Base-by-base conservation (phyloP, 768 basidiomycete genomes). In the Infundibulicybe gibba region DNA sequence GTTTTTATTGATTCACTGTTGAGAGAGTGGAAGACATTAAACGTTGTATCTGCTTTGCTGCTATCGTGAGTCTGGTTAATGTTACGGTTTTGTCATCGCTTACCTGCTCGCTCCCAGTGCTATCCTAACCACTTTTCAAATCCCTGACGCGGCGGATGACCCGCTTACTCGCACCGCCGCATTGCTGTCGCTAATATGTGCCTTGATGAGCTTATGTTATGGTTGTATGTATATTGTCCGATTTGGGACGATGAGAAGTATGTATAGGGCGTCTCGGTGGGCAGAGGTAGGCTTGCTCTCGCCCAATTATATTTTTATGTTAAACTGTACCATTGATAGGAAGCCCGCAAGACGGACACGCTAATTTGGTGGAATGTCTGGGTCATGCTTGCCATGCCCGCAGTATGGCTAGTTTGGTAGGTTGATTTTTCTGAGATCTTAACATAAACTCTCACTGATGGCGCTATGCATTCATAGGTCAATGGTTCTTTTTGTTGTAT, bases 381-480 rank as follows among this genome's bases (percentile, higher is more conserved):
- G 81, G 75, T 85, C 1, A 49, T 85, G 11, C 67, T 85, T 17
- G 77, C 82, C 0, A 71, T 81, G 66, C 83, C 83, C 0, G 75
- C 72, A 0, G 53, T 80, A 12, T 85, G 80, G 79, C 70, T 85
- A 30, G 69, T 77, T 2, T 85, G 81, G 81, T 79, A 45, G 19
- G 55, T 41, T 2, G 17, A 14, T 33, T 45, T n/a, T 35, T 13
- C 30, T 21, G n/a, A 25, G 49, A 64, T 71, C 3, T 83, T 71
- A 2, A 57, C 58, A 2, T 30, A 56, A 2, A 65, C 75, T 40
- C 52, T 59, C 1, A 0, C 46, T n/a, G 21, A 19, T 19, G n/a
- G n/a, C n/a, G n/a, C n/a, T n/a, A n/a, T n/a, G n/a, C 12, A 42
- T 31, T 19, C 17, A 19, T 32, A 77, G 77, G 77, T 82, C 84